phyloP scores from a whole-genome alignment of 768 basidiomycete genomes.

The Rhodotorula graminis region DNA sequence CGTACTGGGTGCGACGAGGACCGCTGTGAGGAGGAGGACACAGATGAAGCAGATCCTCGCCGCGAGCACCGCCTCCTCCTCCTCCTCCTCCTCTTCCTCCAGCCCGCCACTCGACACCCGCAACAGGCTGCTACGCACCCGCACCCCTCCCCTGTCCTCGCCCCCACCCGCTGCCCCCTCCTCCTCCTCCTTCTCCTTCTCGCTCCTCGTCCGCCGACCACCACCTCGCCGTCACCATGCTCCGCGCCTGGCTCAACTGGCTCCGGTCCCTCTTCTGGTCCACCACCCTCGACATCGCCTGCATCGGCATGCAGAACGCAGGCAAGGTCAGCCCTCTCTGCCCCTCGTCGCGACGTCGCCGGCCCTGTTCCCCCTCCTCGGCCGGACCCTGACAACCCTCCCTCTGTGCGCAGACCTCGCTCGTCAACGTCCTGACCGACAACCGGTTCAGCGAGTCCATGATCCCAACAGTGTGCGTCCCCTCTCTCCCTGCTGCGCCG shows the following conservation, averaged over 20 bases:
- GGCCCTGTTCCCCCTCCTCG: neutral
- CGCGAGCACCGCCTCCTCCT: no score
- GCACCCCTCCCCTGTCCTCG: no score
- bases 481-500: neutral
- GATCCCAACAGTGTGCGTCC: conserved; percentile 36
- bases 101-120: no score
- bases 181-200: no score
- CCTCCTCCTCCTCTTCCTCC: no score
- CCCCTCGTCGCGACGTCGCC: neutral
- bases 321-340: conserved; percentile 21
- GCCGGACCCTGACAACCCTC: no score
- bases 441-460: conserved; percentile 33
- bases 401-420: conserved; percentile 11
- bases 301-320: conserved; percentile 35
- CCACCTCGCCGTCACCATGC: neutral
- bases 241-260: conserved; percentile 30
- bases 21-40: neutral
- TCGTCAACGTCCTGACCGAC: conserved; percentile 31
- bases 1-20: no score
- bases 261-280: conserved; percentile 30
- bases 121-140: no score
- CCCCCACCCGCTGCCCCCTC: no score
- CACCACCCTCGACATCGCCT: conserved; percentile 22
- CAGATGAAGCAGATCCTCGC: neutral
- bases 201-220: no score